These are phyloP conservation scores for Kluyveromyces nonfermentans DNA, from an alignment of 805 yeast species.

Conservation along the genomic window DNA sequence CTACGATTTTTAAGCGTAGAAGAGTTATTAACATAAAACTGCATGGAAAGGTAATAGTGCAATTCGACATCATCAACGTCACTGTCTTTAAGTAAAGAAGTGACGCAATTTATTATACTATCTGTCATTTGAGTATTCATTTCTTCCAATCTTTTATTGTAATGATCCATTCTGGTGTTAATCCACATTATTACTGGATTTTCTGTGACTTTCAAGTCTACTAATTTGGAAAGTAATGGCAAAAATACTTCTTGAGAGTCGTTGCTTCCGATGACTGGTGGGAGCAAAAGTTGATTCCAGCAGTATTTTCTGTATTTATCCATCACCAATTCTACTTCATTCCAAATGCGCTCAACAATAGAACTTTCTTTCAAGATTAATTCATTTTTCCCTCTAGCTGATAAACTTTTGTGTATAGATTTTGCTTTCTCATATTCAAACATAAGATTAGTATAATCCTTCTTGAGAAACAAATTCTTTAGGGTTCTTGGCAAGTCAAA, in stretches of 20 bases:
- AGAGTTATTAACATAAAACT: constrained; percentile 15
- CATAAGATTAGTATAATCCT: constrained; percentile 50
- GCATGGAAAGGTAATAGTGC: constrained; percentile 25
- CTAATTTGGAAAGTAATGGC: constrained; percentile 41
- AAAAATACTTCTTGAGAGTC: constrained; percentile 28
- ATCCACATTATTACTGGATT: constrained; percentile 63
- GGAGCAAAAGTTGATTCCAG: constrained; percentile 39
- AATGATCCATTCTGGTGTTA: constrained; percentile 36
- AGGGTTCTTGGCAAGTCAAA: constrained; percentile 50
- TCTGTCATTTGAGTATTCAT: constrained; percentile 34
- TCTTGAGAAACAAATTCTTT: constrained; percentile 32
- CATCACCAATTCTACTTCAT: constrained; percentile 44
- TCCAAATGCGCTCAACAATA: constrained; percentile 46
- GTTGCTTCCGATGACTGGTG: constrained; percentile 8
- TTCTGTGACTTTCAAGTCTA: constrained; percentile 53
- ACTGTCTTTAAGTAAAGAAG: constrained; percentile 29
- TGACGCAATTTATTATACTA: constrained; percentile 33
- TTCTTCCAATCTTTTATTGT: constrained; percentile 33
- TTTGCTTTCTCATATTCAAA: constrained; percentile 48
- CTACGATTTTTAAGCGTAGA: constrained; percentile 5
- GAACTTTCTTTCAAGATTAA: constrained; percentile 24
- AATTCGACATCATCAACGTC: constrained; percentile 26
- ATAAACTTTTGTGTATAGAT: constrained; percentile 17
- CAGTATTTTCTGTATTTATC: constrained; percentile 42
- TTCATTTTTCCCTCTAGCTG: constrained; percentile 6